These are phyloP conservation scores for Dioscorea cayenensis DNA, from an alignment of 116 monocot genomes.

Conservation along the genomic window DNA sequence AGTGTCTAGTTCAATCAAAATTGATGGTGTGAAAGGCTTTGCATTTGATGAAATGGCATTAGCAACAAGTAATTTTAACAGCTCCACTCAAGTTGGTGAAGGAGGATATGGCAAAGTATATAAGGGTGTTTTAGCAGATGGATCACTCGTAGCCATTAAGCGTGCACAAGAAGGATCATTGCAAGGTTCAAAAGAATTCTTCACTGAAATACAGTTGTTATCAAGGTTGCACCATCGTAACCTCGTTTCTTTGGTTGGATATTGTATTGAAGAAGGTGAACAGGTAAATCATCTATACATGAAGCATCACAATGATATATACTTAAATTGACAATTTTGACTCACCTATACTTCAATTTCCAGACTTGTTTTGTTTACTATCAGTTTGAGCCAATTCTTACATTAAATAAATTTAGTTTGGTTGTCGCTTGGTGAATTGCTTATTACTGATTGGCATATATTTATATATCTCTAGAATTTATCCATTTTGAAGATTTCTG, in stretches of 20 bases:
- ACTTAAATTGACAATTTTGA: background rate
- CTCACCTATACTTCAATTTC: background rate
- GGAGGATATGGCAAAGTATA: conserved; percentile 94
- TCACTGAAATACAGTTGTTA: conserved; percentile 76
- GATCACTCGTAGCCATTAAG: conserved; percentile 76
- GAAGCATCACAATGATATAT: background rate
- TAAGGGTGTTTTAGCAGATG: conserved; percentile 68
- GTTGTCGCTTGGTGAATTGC: too few relatives aligned
- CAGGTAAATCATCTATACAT: conserved; percentile 34
- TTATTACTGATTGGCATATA: too few relatives aligned
- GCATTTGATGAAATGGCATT: conserved; percentile 60
- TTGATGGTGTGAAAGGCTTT: conserved; percentile 61
- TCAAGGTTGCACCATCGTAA: conserved; percentile 86
- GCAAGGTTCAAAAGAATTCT: conserved; percentile 87
- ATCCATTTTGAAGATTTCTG: too few relatives aligned
- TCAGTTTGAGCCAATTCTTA: too few relatives aligned
- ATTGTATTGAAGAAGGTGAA: conserved; percentile 78
- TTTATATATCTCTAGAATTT: too few relatives aligned
- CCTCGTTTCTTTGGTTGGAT: conserved; percentile 82
- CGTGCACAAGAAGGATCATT: conserved; percentile 74
- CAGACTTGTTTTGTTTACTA: background rate
- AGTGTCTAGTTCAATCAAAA: conserved; percentile 49
- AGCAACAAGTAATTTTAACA: conserved; percentile 54
- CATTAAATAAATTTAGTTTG: too few relatives aligned
- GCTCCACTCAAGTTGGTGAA: conserved; percentile 56